Evolutionary conservation across 2,329 filamentous ascomycete species (phyloP).

Genomic region (Apiospora aurea): DNA sequence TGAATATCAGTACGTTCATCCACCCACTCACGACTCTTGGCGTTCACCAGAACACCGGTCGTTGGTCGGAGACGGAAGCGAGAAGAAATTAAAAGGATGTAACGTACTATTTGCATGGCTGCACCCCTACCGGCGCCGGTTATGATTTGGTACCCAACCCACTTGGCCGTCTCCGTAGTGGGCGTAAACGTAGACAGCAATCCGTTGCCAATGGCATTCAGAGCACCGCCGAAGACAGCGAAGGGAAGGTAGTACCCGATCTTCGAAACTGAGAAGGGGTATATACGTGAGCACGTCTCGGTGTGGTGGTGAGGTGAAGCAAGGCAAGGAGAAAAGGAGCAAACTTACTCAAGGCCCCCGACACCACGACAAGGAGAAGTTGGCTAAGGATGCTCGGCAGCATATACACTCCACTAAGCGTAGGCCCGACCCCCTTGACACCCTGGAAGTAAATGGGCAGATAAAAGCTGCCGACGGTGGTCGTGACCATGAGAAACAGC

Average conservation of each 20-base stretch:
- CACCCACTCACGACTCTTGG: too few relatives aligned
- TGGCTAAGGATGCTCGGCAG: conserved; percentile 41
- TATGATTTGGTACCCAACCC: conserved; percentile 41
- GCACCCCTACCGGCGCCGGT: conserved; percentile 36
- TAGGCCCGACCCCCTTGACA: conserved; percentile 39
- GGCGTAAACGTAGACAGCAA: conserved; percentile 40
- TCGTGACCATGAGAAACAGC: not conserved
- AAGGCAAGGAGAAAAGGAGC: not conserved
- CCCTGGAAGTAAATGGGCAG: conserved; percentile 44
- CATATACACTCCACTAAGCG: conserved; percentile 43
- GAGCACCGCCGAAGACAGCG: conserved; percentile 34
- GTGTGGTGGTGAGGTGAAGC: too few relatives aligned
- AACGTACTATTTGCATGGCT: conserved; percentile 36
- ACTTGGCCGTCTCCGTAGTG: conserved; percentile 34
- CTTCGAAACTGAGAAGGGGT: conserved; percentile 36
- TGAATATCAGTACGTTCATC: not conserved
- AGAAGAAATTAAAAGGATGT: not conserved
- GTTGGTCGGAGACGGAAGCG: not conserved
- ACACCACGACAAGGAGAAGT: conserved; percentile 66
- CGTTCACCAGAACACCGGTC: too few relatives aligned
- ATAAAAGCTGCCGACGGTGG: conserved; percentile 27
- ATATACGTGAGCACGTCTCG: not conserved
- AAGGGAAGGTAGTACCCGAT: conserved; percentile 41
- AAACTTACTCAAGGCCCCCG: conserved; percentile 35
- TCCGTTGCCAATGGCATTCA: conserved; percentile 35